These are phyloP conservation scores for Aspergillus fijiensis DNA, from an alignment of 2,329 filamentous ascomycete genomes.

Conservation along the genomic window DNA sequence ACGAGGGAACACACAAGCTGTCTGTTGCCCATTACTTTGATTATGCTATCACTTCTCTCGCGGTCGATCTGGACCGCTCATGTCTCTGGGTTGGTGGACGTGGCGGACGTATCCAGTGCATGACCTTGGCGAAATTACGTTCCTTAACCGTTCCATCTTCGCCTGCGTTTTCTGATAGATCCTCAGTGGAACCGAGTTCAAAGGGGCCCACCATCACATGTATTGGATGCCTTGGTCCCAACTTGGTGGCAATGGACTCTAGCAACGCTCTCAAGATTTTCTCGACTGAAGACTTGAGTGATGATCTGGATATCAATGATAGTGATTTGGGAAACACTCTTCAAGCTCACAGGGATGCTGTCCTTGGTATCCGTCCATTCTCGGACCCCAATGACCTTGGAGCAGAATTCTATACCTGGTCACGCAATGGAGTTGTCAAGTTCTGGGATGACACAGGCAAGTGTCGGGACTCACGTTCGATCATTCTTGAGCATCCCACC, in stretches of 20 bases:
- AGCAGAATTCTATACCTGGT: conserved; percentile 86
- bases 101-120: conserved; percentile 55
- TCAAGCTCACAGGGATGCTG: conserved; percentile 58
- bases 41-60: conserved; percentile 68
- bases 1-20: conserved; percentile 68
- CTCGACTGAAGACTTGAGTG: conserved; percentile 47
- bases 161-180: conserved; percentile 24
- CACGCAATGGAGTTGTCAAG: conserved; percentile 72
- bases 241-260: conserved; percentile 73
- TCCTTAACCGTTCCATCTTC: conserved; percentile 29
- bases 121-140: conserved; percentile 44
- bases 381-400: conserved; percentile 58
- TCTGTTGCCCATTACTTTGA: conserved; percentile 64
- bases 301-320: conserved; percentile 30
- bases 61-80: conserved; percentile 56
- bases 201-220: conserved; percentile 55
- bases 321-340: conserved; percentile 38
- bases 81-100: conserved; percentile 68
- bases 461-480: conserved; percentile 62
- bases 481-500: conserved; percentile 66
- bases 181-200: conserved; percentile 22
- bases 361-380: conserved; percentile 71
- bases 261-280: conserved; percentile 68
- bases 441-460: conserved; percentile 79
- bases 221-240: conserved; percentile 66